Percentiles rank a stretch among this genome's conserved stretches.
phyloP scores from a whole-genome alignment of 257 asterid genomes.

The Gentiana dahurica region DNA sequence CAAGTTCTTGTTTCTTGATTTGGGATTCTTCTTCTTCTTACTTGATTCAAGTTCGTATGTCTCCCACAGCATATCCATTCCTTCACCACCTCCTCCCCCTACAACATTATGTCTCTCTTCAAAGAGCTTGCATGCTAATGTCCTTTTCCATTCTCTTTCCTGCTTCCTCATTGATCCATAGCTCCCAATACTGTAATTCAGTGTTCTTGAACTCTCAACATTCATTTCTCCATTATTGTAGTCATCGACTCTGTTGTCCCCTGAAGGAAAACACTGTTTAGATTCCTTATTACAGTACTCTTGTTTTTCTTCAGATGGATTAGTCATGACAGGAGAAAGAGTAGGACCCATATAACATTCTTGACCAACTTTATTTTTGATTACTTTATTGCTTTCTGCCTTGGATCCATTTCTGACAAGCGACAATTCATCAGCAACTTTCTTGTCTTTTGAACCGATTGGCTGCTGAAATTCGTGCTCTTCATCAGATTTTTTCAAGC shows the following conservation, averaged over 20 bases:
- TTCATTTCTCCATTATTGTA: conserved; percentile 1
- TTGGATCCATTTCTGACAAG: conserved; percentile 28
- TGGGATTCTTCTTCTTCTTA: conserved; percentile 13
- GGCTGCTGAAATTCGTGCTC: conserved; percentile 14
- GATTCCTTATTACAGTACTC: conserved; percentile 11
- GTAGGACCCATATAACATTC: too few relatives aligned
- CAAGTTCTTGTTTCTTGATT: conserved; percentile 2
- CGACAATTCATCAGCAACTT: conserved; percentile 12
- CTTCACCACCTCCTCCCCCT: conserved; percentile 38
- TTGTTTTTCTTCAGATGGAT: too few relatives aligned
- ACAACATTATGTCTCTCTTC: conserved; percentile 49
- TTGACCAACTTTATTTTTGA: not conserved
- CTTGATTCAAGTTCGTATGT: conserved; percentile 40
- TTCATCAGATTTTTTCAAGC: conserved; percentile 7
- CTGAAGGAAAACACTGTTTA: conserved; percentile 17
- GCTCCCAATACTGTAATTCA: conserved; percentile 19
- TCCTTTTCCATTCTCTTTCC: conserved; percentile 76
- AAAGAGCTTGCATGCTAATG: conserved; percentile 69
- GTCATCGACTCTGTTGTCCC: conserved; percentile 1
- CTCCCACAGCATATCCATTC: conserved; percentile 92
- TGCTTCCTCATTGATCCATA: conserved; percentile 60
- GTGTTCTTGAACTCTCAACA: conserved; percentile 14
- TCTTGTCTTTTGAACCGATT: conserved; percentile 14
- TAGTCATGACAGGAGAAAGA: too few relatives aligned
- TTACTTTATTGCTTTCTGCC: conserved; percentile 12